Evolutionary conservation across 164 flowering plant species (phyloP), one percentile per base, ranked within the genome.

Genomic region (Berberis vulgaris): DNA sequence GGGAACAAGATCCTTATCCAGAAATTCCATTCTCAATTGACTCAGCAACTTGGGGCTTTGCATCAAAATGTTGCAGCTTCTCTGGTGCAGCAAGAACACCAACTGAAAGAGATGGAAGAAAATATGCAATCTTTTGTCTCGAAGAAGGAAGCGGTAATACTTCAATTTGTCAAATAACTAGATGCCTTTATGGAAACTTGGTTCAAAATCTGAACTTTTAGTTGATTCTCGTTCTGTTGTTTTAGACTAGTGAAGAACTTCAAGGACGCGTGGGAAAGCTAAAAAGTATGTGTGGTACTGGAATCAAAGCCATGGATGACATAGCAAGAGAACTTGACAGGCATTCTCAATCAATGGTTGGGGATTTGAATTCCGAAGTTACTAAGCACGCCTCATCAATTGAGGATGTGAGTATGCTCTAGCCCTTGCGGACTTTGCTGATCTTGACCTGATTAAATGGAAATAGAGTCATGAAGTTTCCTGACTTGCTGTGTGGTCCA

Each of bases 201-300:
- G 1, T 64, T 59, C 4, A 41, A 43, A 39, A 9, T 46, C 54
- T 56, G 53, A 46, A 10, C 39, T 5, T 60, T 38, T n/a, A 5
- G 39, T 44, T 50, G 12, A 13, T 10, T 57, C 60, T 3, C 63
- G 43, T 12, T 60, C 41, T 72, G 41, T 26, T 64, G 11, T 54
- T 71, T 59, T 72, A 95, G 99, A 96, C 96, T 65, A 82, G 95
- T 64, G 92, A 91, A 78, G 89, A 82, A 79, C 97, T 95, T 68
- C 80, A 82, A 68, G 81, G 70, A 68, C 78, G 74, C 43, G 76
- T 95, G 39, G 87, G 70, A 62, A 81, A 83, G 70, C 73, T 91
- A 56, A 88, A 82, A 75, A 71, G 69, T 45, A 80, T 82, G 84
- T 91, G 79, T 79, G 86, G 82, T 54, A 77, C 92, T 73, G 94